Evolutionary conservation across 345 rosid genomes (phyloP).

Genomic region (Salix purpurea): DNA sequence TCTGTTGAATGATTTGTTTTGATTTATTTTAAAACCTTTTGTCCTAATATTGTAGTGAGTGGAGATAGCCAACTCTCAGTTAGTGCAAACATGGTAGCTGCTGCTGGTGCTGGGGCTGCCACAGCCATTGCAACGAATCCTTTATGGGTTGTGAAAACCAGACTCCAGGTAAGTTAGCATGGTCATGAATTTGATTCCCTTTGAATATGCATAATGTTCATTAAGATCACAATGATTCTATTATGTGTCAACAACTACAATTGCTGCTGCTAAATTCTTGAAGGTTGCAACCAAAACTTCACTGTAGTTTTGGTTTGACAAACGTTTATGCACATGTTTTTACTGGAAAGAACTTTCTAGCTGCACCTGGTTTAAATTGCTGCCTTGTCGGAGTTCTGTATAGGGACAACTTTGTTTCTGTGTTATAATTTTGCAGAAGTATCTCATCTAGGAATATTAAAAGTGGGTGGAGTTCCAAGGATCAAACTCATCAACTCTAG

Average conservation of each 20-base stretch:
- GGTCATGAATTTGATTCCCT: neutral
- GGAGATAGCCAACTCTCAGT: conserved; percentile 43
- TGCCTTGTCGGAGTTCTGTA: neutral
- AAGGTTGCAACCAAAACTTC: neutral
- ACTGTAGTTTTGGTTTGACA: neutral
- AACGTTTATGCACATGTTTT: neutral
- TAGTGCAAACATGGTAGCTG: conserved; percentile 81
- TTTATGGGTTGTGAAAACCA: conserved; percentile 97
- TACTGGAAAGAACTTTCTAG: neutral
- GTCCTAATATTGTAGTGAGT: conserved; percentile 37
- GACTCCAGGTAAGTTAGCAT: conserved; percentile 69
- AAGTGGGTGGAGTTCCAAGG: conserved; percentile 1
- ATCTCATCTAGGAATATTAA: neutral
- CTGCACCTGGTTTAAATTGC: conserved; percentile 1
- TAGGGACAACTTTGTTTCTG: neutral
- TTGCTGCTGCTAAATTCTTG: conserved; percentile 1
- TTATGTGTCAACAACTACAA: neutral
- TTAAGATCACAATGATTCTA: neutral
- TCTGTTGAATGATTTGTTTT: neutral
- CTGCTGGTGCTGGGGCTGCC: conserved; percentile 94
- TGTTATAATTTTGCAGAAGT: neutral
- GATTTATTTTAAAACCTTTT: conserved; percentile 9
- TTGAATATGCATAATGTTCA: neutral
- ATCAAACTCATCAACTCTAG: conserved; percentile 7
- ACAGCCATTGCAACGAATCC: conserved; percentile 86